phyloP scores from a whole-genome alignment of 305 asterid species.

The Ilex paraguariensis region DNA sequence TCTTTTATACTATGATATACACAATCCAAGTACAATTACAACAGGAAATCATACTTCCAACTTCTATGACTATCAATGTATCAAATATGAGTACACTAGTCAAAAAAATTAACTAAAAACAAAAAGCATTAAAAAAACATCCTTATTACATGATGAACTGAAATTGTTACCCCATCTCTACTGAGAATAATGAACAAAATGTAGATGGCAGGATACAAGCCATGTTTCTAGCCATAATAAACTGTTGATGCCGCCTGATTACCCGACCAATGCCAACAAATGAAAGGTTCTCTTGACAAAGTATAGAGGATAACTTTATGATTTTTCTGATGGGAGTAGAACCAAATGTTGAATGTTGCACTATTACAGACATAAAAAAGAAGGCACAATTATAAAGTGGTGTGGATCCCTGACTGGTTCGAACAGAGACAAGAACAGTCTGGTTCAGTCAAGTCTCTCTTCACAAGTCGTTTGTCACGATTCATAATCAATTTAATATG shows the following conservation, averaged over 20 bases:
- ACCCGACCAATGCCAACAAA: background rate
- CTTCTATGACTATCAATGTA: no score
- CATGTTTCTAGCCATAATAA: background rate
- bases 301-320: background rate
- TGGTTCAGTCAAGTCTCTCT: constrained; percentile 23
- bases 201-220: background rate
- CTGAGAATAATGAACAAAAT: background rate
- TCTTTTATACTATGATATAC: no score
- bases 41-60: no score
- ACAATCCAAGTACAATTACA: no score
- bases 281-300: background rate
- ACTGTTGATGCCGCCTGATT: background rate
- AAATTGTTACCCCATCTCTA: background rate
- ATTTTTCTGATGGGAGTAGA: no score
- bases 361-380: background rate
- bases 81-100: no score
- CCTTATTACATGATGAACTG: background rate
- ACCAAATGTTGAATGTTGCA: background rate
- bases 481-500: constrained; percentile 45
- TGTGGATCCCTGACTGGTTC: constrained; percentile 51
- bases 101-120: no score
- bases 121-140: no score
- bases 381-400: constrained; percentile 27
- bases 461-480: constrained; percentile 39
- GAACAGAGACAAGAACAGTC: constrained; percentile 78